Conservation (phyloP, 352 stramenopile genomes). For the Phytopythium montanum region DNA sequence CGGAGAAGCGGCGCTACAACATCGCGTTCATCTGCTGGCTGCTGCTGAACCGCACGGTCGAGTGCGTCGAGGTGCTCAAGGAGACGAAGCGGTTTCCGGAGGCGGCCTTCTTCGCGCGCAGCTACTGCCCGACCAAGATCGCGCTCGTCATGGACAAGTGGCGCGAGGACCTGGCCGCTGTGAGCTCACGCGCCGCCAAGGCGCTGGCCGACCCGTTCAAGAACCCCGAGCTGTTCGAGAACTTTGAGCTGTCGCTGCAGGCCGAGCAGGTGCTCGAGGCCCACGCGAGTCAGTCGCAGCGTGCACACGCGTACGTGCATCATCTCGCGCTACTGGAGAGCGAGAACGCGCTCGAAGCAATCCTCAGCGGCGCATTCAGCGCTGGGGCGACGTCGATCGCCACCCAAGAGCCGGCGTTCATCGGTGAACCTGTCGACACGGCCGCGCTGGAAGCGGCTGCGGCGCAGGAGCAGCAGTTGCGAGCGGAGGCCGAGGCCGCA, state of each 20-base stretch:
- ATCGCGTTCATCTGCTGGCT: slow-evolving; percentile 96
- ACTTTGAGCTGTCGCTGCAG: slow-evolving; percentile 92
- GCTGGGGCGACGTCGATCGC: slow-evolving; percentile 6
- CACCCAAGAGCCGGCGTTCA: slow-evolving; percentile 10
- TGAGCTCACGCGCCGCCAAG: slow-evolving; percentile 91
- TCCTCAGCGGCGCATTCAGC: slow-evolving; percentile 27
- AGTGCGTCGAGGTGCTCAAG: slow-evolving; percentile 95
- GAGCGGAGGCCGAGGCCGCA: slow-evolving; percentile 19
- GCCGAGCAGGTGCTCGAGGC: slow-evolving; percentile 91
- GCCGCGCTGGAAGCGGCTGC: slow-evolving; percentile 18
- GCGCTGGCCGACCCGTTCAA: slow-evolving; percentile 91
- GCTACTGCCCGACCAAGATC: slow-evolving; percentile 96
- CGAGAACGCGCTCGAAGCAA: slow-evolving; percentile 47
- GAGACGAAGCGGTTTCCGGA: slow-evolving; percentile 95
- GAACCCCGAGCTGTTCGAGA: slow-evolving; percentile 95
- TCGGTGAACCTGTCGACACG: slow-evolving; percentile 11
- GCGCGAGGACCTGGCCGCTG: slow-evolving; percentile 90
- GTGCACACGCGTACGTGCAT: slow-evolving; percentile 66
- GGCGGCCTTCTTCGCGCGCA: slow-evolving; percentile 98
- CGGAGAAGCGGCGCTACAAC: slow-evolving; percentile 90
- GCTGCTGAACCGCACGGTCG: slow-evolving; percentile 93
- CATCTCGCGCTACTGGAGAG: slow-evolving; percentile 62
- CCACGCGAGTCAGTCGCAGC: slow-evolving; percentile 61
- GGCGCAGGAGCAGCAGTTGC: slow-evolving; percentile 16
- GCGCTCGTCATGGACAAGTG: slow-evolving; percentile 95